Conservation (phyloP, 805 yeast species). For the Saccharomycopsis microspora region DNA sequence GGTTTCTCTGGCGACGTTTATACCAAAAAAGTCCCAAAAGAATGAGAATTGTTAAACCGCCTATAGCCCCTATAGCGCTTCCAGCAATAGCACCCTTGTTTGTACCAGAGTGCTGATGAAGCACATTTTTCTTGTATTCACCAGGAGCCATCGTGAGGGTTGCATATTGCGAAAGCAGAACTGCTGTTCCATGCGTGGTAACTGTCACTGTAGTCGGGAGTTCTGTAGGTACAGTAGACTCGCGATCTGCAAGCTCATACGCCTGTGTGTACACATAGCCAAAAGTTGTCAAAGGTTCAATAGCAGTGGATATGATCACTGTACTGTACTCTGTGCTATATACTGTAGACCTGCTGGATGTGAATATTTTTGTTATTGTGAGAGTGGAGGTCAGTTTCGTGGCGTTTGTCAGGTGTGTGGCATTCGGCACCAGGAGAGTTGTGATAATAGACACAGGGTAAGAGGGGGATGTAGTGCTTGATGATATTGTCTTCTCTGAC, state of each 20-base stretch:
- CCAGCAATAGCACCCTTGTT: conserved; percentile 9
- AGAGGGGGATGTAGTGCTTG: no score
- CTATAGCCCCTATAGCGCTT: conserved; percentile 10
- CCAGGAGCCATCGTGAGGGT: conserved; percentile 9
- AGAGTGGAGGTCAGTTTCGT: conserved; percentile 2
- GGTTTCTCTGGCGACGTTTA: neutral
- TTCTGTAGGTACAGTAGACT: conserved; percentile 6
- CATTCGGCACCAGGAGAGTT: neutral
- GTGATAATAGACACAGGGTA: no score
- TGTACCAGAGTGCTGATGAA: neutral
- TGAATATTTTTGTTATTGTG: neutral
- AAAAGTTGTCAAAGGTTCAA: conserved; percentile 6
- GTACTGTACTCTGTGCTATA: conserved; percentile 6
- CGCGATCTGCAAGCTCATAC: conserved; percentile 7
- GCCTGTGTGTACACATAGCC: conserved; percentile 17
- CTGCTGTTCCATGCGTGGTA: conserved; percentile 9
- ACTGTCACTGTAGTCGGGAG: conserved; percentile 16
- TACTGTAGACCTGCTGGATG: neutral
- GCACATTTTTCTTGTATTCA: conserved; percentile 4
- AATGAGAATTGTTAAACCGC: conserved; percentile 2
- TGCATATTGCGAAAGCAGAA: conserved; percentile 9
- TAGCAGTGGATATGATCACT: neutral
- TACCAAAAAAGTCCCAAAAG: neutral
- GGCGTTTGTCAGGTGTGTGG: neutral
- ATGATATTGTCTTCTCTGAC: no score